phyloP scores from a whole-genome alignment of 1,284 basidiomycete species.

The Rhodotorula sp. region DNA sequence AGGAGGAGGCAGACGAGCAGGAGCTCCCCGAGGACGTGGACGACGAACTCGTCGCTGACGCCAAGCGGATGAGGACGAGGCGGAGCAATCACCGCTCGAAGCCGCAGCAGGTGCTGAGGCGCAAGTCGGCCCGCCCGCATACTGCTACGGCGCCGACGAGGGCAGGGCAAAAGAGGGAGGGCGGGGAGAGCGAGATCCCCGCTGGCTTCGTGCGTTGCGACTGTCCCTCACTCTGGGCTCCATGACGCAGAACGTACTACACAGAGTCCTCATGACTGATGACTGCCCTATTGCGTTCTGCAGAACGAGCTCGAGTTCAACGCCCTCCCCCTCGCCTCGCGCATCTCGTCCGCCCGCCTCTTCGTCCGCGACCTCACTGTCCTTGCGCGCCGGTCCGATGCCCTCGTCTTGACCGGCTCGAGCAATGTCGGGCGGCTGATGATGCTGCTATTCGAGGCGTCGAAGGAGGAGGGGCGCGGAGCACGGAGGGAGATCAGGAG shows the following conservation, averaged over 20 bases:
- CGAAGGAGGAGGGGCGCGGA: constrained; percentile 6
- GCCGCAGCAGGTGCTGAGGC: not conserved
- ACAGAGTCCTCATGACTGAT: too few relatives aligned
- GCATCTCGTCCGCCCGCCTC: constrained; percentile 23
- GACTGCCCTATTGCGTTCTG: not conserved
- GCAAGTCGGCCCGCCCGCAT: too few relatives aligned
- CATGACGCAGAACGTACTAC: not conserved
- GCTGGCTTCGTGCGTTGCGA: not conserved
- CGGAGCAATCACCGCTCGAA: not conserved
- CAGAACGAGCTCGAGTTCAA: constrained; percentile 45
- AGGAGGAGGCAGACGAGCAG: not conserved
- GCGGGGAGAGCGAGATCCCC: not conserved
- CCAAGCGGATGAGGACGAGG: not conserved
- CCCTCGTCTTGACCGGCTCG: constrained; percentile 42
- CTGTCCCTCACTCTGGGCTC: not conserved
- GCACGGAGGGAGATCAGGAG: constrained; percentile 29
- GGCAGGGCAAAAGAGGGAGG: too few relatives aligned
- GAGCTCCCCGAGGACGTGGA: not conserved
- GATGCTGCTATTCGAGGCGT: constrained; percentile 31
- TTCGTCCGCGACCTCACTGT: constrained; percentile 45
- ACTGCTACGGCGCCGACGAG: not conserved
- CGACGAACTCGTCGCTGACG: not conserved
- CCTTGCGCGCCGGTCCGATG: constrained; percentile 34
- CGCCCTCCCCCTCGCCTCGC: constrained; percentile 21
- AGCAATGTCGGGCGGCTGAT: constrained; percentile 45